A percentile compares a stretch with the other conserved stretches of the same genome.
These are phyloP conservation scores for Gossypium anomalum DNA, from an alignment of 345 rosid species.

Conservation along the genomic window DNA sequence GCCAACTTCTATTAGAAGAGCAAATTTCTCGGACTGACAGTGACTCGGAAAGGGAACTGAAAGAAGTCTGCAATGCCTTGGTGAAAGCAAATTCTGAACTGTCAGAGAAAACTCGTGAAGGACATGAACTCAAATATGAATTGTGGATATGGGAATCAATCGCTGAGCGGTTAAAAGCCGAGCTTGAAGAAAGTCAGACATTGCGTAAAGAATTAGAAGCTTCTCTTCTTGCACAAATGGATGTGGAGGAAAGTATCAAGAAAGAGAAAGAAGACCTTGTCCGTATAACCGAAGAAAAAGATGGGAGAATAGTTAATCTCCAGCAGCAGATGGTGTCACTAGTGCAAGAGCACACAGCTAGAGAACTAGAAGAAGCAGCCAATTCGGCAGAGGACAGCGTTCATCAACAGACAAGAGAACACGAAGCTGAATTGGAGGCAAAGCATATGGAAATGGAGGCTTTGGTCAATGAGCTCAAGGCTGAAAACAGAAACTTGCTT, in stretches of 20 bases:
- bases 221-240: conserved; percentile 77
- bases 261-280: conserved; percentile 43
- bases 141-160: conserved; percentile 79
- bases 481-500: conserved; percentile 38
- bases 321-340: conserved; percentile 31
- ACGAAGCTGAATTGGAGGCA: conserved; percentile 45
- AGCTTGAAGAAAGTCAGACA: conserved; percentile 57
- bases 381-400: conserved; percentile 34
- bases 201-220: conserved; percentile 71
- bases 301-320: conserved; percentile 28
- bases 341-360: conserved; percentile 36
- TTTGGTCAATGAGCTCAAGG: conserved; percentile 38
- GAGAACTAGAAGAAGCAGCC: conserved; percentile 9
- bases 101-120: conserved; percentile 53
- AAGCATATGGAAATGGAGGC: conserved; percentile 49
- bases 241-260: conserved; percentile 55
- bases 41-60: conserved; percentile 28
- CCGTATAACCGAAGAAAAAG: conserved; percentile 35
- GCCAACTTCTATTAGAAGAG: conserved; percentile 32
- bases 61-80: conserved; percentile 37
- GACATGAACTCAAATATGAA: conserved; percentile 60
- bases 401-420: conserved; percentile 31
- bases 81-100: conserved; percentile 44
- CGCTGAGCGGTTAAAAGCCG: conserved; percentile 53
- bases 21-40: conserved; percentile 29